Conservation (phyloP, 2,329 filamentous ascomycete species). For the Aureobasidium pullulans region DNA sequence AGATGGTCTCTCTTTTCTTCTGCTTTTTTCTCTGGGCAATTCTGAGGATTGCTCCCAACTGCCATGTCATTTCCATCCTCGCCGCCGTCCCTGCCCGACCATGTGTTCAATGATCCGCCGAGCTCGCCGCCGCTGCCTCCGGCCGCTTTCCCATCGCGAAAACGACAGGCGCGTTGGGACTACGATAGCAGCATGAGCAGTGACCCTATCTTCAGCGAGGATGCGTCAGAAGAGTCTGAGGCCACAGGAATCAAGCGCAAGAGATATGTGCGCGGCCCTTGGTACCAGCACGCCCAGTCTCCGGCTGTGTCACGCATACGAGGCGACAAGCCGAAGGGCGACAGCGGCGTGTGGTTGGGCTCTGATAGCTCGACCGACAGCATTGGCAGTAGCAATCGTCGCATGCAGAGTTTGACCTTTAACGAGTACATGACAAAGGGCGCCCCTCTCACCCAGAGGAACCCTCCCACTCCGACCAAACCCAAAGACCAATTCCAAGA, state of each 20-base stretch:
- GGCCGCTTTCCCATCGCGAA: constrained; percentile 17
- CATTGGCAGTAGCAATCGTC: constrained; percentile 2
- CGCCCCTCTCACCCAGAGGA: background rate
- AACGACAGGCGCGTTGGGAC: constrained; percentile 24
- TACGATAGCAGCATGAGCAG: constrained; percentile 46
- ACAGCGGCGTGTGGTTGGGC: constrained; percentile 64
- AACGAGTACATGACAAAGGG: constrained; percentile 7
- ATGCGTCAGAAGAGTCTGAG: constrained; percentile 54
- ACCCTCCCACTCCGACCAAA: background rate
- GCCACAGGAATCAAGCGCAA: constrained; percentile 47
- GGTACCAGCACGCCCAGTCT: constrained; percentile 29
- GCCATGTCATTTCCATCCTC: constrained; percentile 15
- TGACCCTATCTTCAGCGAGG: constrained; percentile 68
- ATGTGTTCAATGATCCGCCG: constrained; percentile 10
- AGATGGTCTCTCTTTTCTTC: background rate
- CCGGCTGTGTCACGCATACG: constrained; percentile 18
- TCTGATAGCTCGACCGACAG: constrained; percentile 41
- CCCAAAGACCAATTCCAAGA: constrained; percentile 14
- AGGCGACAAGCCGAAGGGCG: constrained; percentile 49
- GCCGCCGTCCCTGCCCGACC: constrained; percentile 10
- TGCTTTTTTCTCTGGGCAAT: constrained; percentile 1
- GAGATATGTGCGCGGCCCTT: constrained; percentile 61
- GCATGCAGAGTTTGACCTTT: constrained; percentile 13
- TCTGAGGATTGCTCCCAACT: background rate
- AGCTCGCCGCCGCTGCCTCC: constrained; percentile 16